phyloP scores from a whole-genome alignment of 148 eudicot species.

The Rhododendron williamsianum region DNA sequence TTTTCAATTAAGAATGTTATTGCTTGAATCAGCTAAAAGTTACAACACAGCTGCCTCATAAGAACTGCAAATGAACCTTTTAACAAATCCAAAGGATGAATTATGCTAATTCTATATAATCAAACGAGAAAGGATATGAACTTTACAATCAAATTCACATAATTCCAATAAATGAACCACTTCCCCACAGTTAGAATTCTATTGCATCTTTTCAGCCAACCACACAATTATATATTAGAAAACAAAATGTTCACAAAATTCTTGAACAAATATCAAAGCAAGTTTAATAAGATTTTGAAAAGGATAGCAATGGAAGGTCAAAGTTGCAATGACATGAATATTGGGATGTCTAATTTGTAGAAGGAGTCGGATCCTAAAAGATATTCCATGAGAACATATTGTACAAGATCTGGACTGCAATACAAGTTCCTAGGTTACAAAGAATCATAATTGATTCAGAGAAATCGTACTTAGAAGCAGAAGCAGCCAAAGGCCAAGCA shows the following conservation, averaged over 20 bases:
- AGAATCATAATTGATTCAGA: neutral
- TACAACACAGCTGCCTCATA: neutral
- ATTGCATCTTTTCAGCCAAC: neutral
- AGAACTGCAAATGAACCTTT: neutral
- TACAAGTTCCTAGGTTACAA: neutral
- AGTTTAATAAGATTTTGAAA: neutral
- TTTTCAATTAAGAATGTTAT: neutral
- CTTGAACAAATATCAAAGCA: neutral
- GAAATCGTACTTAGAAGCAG: neutral
- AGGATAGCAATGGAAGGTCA: neutral
- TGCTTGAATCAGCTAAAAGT: neutral
- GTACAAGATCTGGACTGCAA: neutral
- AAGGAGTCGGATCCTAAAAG: neutral
- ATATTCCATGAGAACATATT: neutral
- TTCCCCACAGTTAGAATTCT: neutral
- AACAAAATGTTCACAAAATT: neutral
- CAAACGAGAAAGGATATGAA: neutral
- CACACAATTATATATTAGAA: neutral
- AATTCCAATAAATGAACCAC: neutral
- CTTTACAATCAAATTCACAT: neutral
- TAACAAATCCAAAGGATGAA: neutral
- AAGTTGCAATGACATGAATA: neutral
- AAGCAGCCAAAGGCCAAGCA: neutral
- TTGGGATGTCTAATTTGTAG: neutral
- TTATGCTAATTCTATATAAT: neutral